A percentile compares a stretch with the other conserved stretches of the same genome.
These are phyloP conservation scores for Pulicaria dysenterica DNA, from an alignment of 129 eudicot genomes.

Conservation along the genomic window DNA sequence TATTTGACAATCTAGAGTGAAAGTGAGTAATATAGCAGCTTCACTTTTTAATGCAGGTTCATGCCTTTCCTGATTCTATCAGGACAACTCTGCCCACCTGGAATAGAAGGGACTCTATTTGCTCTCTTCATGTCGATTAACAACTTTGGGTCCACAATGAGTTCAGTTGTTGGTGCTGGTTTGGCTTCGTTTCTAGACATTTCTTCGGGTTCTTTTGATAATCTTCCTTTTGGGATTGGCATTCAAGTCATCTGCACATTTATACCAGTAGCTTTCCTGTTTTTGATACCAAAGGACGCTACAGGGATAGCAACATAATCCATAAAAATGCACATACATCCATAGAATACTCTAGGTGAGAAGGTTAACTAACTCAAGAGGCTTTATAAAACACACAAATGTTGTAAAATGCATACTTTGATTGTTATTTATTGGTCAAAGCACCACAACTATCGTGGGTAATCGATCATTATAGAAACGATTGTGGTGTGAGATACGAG, in stretches of 20 bases:
- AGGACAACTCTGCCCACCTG: constrained; percentile 96
- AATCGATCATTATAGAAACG: background rate
- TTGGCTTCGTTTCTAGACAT: constrained; percentile 75
- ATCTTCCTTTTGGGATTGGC: constrained; percentile 58
- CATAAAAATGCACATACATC: background rate
- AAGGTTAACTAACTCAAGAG: background rate
- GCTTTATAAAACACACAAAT: background rate
- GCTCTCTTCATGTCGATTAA: constrained; percentile 95
- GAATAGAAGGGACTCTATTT: constrained; percentile 93
- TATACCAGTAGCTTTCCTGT: constrained; percentile 72
- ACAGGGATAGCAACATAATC: constrained; percentile 69
- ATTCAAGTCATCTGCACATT: constrained; percentile 80
- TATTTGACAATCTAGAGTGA: constrained; percentile 2
- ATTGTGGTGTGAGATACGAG: background rate
- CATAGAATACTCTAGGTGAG: constrained; percentile 8
- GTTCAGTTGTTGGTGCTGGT: constrained; percentile 79
- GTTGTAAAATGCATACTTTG: background rate
- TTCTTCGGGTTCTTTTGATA: constrained; percentile 82
- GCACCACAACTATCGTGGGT: constrained; percentile 13
- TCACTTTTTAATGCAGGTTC: constrained; percentile 56
- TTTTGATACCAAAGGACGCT: constrained; percentile 93
- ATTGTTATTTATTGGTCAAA: background rate
- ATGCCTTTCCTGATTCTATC: constrained; percentile 96
- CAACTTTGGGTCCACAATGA: constrained; percentile 76
- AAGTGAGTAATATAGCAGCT: background rate